Base-by-base conservation (phyloP, 108 stramenopile genomes). In the Asterionellopsis glacialis region DNA sequence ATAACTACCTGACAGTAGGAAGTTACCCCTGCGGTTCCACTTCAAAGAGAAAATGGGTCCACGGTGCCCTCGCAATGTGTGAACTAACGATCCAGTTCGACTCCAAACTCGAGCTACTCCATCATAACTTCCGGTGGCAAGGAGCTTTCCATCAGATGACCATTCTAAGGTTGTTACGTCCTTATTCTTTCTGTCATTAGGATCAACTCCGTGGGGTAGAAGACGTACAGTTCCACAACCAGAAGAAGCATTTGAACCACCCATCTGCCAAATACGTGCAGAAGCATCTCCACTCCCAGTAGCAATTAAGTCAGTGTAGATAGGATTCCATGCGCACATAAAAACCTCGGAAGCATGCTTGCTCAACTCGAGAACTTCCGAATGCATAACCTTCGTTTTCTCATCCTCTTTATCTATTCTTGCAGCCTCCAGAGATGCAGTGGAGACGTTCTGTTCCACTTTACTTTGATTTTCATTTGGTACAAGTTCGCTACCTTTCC, bases 281-380 rank as follows among this genome's bases (percentile, higher is more conserved):
- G 94, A 95, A 11, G 94, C 91, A 71, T 96, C 96, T 15, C 94
- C 96, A 59, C 85, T 91, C 23, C 95, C 97, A 23, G 95, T 94
- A 45, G 97, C 97, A 55, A 98, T 91, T 13, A 92, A 77, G 59
- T 93, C 81, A 19, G 89, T 88, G 59, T 69, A 82, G 45, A 87
- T 73, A 21, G 95, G 95, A 84, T 96, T 98, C 97, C 97, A 98
- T 7, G 92, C 93, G 59, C 94, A 96, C 93, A 96, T 96, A 80
- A 96, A 96, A 5, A 98, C 97, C 73, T 98, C 95, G 0, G 90
- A 91, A 1, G 84, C 75, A 64, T 95, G 93, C 71, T 85, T 81
- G 39, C 83, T 78, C 42, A 95, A 65, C 40, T 83, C 83, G 45
- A 90, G 72, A 55, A 90, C 84, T 42, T 90, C 80, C 9, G 73